These are phyloP conservation scores for Solanum arcanum DNA, from an alignment of 257 asterid species.

Conservation along the genomic window DNA sequence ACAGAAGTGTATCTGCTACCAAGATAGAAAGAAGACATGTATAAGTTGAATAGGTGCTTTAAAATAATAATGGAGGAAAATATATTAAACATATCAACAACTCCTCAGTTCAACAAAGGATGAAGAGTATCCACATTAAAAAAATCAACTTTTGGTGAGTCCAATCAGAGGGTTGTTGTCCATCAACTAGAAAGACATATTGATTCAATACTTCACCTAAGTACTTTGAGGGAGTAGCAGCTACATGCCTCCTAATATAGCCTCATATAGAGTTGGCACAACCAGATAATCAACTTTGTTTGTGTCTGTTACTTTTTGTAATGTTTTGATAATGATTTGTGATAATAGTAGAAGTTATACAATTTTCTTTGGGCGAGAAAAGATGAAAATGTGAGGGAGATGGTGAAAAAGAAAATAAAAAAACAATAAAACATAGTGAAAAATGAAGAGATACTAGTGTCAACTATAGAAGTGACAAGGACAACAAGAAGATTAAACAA, in stretches of 20 bases:
- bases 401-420: not conserved
- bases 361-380: not conserved
- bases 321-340: not conserved
- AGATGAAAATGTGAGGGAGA: not conserved
- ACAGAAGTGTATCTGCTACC: not conserved
- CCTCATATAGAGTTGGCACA: not conserved
- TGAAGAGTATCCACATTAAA: not conserved
- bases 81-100: not conserved
- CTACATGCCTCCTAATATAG: not conserved
- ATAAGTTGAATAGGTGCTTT: not conserved
- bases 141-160: not conserved
- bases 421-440: not conserved
- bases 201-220: not conserved
- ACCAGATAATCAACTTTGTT: not conserved
- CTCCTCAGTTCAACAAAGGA: not conserved
- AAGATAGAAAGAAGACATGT: not conserved
- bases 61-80: not conserved
- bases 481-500: not conserved
- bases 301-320: not conserved
- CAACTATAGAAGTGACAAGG: not conserved
- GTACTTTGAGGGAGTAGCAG: not conserved
- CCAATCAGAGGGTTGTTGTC: not conserved
- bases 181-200: not conserved
- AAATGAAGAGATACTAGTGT: not conserved
- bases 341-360: not conserved